A percentile compares a stretch with the other conserved stretches of the same genome.
phyloP scores from a whole-genome alignment of 2,329 filamentous ascomycete species.

The Polytolypa hystricis region DNA sequence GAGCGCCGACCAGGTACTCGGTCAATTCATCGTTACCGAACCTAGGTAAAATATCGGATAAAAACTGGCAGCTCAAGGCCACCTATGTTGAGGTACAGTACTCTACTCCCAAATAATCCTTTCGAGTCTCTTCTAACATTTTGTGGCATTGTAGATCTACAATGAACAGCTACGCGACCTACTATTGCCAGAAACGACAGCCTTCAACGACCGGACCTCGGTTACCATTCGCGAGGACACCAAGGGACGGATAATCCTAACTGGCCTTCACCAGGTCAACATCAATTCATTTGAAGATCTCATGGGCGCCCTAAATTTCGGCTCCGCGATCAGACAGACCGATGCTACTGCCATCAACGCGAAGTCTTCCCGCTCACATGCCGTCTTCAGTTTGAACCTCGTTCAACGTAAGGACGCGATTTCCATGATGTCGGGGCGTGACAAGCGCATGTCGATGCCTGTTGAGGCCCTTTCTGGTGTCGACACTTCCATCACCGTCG shows the following conservation, averaged over 20 bases:
- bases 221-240: slow-evolving; percentile 92
- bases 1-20: slow-evolving; percentile 69
- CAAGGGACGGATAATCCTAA: slow-evolving; percentile 88
- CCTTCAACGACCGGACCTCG: slow-evolving; percentile 56
- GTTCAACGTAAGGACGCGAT: slow-evolving; percentile 61
- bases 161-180: slow-evolving; percentile 93
- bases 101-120: background rate
- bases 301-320: slow-evolving; percentile 78
- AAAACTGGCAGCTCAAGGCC: slow-evolving; percentile 82
- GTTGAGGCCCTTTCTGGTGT: slow-evolving; percentile 63
- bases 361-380: slow-evolving; percentile 93
- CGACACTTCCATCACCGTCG: slow-evolving; percentile 62
- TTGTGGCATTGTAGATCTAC: slow-evolving; percentile 85
- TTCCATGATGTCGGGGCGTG: slow-evolving; percentile 42
- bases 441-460: slow-evolving; percentile 82
- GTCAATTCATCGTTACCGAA: slow-evolving; percentile 40
- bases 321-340: slow-evolving; percentile 88
- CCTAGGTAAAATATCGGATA: slow-evolving; percentile 46
- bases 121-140: slow-evolving; percentile 6
- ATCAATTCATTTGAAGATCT: slow-evolving; percentile 90
- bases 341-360: slow-evolving; percentile 96
- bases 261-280: slow-evolving; percentile 74
- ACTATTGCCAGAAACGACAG: slow-evolving; percentile 63
- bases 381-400: slow-evolving; percentile 90
- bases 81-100: slow-evolving; percentile 63